Percentiles rank a stretch among this genome's conserved stretches.
Evolutionary conservation across 768 basidiomycete genomes (phyloP).

Genomic region (Mycena capillaripes): DNA sequence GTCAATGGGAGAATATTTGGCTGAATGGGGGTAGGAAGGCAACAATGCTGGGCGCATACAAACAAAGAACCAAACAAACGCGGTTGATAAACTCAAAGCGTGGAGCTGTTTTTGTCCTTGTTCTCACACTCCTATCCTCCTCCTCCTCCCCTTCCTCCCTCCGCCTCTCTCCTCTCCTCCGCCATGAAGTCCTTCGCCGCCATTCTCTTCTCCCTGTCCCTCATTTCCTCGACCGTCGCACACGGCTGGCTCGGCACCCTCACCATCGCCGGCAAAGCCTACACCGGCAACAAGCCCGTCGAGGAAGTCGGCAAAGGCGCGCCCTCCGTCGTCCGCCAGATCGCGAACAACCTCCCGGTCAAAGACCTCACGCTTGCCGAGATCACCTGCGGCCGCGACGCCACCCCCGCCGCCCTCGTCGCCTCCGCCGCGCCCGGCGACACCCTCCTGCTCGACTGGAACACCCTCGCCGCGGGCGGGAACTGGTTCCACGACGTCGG

Average conservation of each 20-base stretch:
- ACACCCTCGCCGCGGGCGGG: constrained; percentile 22
- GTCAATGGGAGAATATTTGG: no score
- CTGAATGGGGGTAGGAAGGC: no score
- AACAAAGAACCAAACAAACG: no score
- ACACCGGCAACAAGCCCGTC: constrained; percentile 28
- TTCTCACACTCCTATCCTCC: no score
- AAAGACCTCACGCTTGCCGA: constrained; percentile 59
- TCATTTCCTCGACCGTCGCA: constrained; percentile 32
- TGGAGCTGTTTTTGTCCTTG: no score
- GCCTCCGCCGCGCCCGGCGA: constrained; percentile 63
- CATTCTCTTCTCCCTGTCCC: constrained; percentile 19
- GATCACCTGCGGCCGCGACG: constrained; percentile 63
- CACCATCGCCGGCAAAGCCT: constrained; percentile 19
- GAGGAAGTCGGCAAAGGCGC: constrained; percentile 5
- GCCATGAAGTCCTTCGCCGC: constrained; percentile 18
- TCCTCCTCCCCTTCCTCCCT: no score
- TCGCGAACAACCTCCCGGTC: constrained; percentile 37
- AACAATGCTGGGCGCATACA: no score
- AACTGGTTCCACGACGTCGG: constrained; percentile 45
- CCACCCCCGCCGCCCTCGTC: constrained; percentile 59
- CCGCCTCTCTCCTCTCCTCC: neutral
- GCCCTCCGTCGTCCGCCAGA: constrained; percentile 27
- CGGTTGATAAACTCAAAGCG: no score
- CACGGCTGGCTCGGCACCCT: constrained; percentile 34
- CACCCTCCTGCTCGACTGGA: constrained; percentile 59